Conservation (phyloP, 768 basidiomycete genomes). For the Tephrocybe sp. region DNA sequence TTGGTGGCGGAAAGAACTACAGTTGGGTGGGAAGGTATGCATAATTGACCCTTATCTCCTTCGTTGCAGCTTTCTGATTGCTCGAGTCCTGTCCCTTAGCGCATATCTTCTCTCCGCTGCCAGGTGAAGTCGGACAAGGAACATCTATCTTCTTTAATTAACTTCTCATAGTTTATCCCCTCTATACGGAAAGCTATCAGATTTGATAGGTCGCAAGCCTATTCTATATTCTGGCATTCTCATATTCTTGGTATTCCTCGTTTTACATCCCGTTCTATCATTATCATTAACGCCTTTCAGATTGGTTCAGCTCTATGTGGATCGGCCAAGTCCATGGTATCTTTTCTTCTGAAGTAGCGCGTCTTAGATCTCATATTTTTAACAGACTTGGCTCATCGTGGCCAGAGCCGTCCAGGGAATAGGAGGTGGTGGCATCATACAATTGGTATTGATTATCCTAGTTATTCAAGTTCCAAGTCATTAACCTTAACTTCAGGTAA, state of each 20-base stretch:
- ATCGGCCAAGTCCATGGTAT: conserved; percentile 69
- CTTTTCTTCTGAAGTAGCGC: not conserved
- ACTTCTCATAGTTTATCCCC: conserved; percentile 49
- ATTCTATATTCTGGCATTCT: conserved; percentile 64
- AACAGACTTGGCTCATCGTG: conserved; percentile 66
- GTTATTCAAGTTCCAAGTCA: not conserved
- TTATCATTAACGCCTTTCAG: conserved; percentile 29
- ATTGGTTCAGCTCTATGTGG: conserved; percentile 80
- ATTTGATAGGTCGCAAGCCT: conserved; percentile 58
- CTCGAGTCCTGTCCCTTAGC: conserved; percentile 31
- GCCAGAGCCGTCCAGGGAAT: conserved; percentile 80
- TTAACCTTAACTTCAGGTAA: conserved; percentile 35
- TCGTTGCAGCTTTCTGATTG: not conserved
- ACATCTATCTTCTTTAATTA: not conserved
- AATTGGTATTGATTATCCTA: conserved; percentile 44
- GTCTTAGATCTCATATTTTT: not conserved
- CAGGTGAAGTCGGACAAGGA: conserved; percentile 22
- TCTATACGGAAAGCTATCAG: conserved; percentile 76
- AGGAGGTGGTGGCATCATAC: conserved; percentile 78
- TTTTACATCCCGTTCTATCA: not conserved
- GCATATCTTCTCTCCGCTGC: conserved; percentile 73
- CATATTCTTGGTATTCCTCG: conserved; percentile 58
- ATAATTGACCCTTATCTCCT: not conserved
- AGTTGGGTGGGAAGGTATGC: conserved; percentile 72
- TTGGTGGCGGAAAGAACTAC: conserved; percentile 62